Evolutionary conservation across 352 stramenopile genomes (phyloP), one percentile per base, ranked within the genome.

Genomic region (Globisporangium apiculatum): DNA sequence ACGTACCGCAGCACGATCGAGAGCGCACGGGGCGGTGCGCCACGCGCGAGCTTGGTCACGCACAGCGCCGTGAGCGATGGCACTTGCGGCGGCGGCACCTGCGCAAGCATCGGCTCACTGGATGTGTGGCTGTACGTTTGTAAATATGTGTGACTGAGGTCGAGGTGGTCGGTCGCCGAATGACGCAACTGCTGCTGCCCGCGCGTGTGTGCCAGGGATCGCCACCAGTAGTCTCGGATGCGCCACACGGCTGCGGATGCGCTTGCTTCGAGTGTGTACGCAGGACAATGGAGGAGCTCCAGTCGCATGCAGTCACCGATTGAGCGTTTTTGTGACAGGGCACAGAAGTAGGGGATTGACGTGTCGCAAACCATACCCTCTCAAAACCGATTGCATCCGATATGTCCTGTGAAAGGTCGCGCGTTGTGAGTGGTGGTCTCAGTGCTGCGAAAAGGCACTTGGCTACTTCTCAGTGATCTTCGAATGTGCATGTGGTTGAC

Each of bases 51-150:
- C 42, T 71, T 64, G 38, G 76, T 67, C 59, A 92, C 69, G 52
- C 82, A 92, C 43, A 87, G 73, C 56, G 72, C 75, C 36, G 71
- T 64, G 62, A 92, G 64, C 52, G 79, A 77, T 31, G 77, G 79
- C 55, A 76, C 62, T 10, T n/a, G 12, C 58, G 40, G n/a, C 18
- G 51, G 50, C 56, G 46, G 57, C 50, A 40, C 40, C 48, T 31
- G 48, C 7, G 12, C 11, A 12, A 18, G 48, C 53, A 11, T 36
- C 17, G 10, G 7, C 11, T 11, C 8, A 24, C 24, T 31, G 24
- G 24, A 31, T 31, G 24, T 31, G 24, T 3, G 24, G 24, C 24
- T 31, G 24, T 31, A 31, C 24, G 24, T 3, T 31, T 31, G 24
- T 3, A 31, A 31, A 31, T 31, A 31, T 31, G 24, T 31, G 24